A percentile compares a stretch with the other conserved stretches of the same genome.
Evolutionary conservation across 768 basidiomycete genomes (phyloP).

Genomic region (Arthromyces matolae): DNA sequence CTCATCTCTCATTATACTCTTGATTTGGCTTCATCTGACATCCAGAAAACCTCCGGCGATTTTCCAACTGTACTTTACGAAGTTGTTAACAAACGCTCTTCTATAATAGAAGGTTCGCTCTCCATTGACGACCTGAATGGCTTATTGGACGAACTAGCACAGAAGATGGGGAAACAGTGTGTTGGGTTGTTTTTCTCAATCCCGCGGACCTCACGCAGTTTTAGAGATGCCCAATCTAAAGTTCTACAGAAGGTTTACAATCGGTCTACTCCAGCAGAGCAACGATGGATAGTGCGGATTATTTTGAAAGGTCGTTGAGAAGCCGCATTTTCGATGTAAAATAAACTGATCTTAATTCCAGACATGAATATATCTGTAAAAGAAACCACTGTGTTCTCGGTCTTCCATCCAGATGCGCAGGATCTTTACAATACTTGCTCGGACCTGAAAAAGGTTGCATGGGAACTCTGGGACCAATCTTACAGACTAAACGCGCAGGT

Average conservation of each 20-base stretch:
- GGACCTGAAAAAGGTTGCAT: slow-evolving; percentile 90
- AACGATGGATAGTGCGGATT: slow-evolving; percentile 94
- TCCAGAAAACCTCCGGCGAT: slow-evolving; percentile 73
- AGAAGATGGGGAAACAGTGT: slow-evolving; percentile 72
- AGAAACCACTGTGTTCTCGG: slow-evolving; percentile 87
- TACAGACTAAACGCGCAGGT: slow-evolving; percentile 63
- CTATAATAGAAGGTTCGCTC: slow-evolving; percentile 68
- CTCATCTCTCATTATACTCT: background rate
- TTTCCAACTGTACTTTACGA: slow-evolving; percentile 86
- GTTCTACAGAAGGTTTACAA: slow-evolving; percentile 77
- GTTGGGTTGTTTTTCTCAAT: slow-evolving; percentile 15
- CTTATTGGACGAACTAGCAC: slow-evolving; percentile 73
- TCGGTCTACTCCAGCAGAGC: slow-evolving; percentile 79
- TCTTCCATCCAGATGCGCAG: slow-evolving; percentile 93
- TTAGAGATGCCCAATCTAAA: slow-evolving; percentile 70
- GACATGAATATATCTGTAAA: slow-evolving; percentile 92
- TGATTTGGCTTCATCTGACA: background rate
- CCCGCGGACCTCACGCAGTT: slow-evolving; percentile 10
- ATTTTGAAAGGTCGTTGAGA: slow-evolving; percentile 76
- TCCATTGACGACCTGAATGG: slow-evolving; percentile 83
- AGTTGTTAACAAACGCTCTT: slow-evolving; percentile 81
- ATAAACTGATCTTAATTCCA: slow-evolving; percentile 24
- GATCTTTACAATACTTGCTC: slow-evolving; percentile 96
- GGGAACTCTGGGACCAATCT: slow-evolving; percentile 78
- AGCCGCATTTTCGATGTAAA: background rate